These are phyloP conservation scores for Wallacemonas sp. DNA, from an alignment of 208 protist genomes.

Conservation along the genomic window DNA sequence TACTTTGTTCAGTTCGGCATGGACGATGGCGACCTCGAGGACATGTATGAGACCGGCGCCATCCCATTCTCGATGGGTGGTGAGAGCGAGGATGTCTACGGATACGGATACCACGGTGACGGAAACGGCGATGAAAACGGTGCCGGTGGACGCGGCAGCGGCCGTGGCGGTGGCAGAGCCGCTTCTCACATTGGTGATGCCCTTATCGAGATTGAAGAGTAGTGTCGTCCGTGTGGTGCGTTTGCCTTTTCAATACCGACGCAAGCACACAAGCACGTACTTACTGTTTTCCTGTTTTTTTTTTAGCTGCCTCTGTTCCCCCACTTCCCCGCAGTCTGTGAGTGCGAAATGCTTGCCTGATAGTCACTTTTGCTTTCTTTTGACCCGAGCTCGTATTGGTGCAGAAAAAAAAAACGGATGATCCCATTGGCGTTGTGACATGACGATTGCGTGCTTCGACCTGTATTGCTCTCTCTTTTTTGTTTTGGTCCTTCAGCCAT, in stretches of 20 bases:
- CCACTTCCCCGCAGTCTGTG: no score
- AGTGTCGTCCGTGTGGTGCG: constrained; percentile 13
- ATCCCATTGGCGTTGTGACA: no score
- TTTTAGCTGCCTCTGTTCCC: constrained; percentile 15
- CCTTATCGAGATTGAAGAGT: constrained; percentile 87
- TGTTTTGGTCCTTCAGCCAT: constrained; percentile 16
- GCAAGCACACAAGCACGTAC: no score
- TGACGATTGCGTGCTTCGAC: background rate
- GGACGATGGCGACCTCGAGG: constrained; percentile 72
- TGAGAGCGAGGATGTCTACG: constrained; percentile 3
- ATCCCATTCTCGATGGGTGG: constrained; percentile 9
- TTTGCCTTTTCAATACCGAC: background rate
- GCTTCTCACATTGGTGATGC: constrained; percentile 27
- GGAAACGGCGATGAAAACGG: background rate
- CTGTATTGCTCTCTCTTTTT: constrained; percentile 15
- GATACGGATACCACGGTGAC: background rate
- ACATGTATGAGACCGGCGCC: constrained; percentile 58
- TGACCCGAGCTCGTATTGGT: no score
- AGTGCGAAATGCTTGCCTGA: no score
- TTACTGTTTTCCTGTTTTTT: background rate
- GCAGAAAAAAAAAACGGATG: background rate
- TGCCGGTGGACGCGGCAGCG: background rate
- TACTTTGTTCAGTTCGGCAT: constrained; percentile 78
- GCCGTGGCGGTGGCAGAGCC: background rate
- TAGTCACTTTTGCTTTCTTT: no score